Conservation (phyloP, 2,329 filamentous ascomycete genomes). For the Diplodia seriata region DNA sequence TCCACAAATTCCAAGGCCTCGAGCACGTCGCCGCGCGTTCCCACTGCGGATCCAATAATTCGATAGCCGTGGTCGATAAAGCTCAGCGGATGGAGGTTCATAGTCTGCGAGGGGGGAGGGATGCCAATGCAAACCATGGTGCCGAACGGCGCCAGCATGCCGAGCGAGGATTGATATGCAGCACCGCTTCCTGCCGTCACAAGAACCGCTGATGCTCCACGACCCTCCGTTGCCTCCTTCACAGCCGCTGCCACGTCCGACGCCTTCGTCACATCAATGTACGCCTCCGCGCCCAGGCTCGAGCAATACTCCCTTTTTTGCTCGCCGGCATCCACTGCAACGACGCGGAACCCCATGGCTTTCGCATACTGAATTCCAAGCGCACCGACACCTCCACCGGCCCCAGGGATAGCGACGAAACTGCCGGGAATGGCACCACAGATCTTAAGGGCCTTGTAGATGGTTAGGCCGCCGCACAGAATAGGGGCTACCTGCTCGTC, state of each 20-base stretch:
- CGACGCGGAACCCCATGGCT: slow-evolving; percentile 58
- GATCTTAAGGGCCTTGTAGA: slow-evolving; percentile 63
- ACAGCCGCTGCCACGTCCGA: slow-evolving; percentile 44
- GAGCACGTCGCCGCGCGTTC: slow-evolving; percentile 55
- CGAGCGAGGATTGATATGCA: slow-evolving; percentile 44
- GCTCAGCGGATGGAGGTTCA: slow-evolving; percentile 30
- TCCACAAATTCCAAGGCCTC: slow-evolving; percentile 42
- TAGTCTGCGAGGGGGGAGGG: slow-evolving; percentile 35
- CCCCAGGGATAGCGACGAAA: slow-evolving; percentile 64
- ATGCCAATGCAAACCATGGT: slow-evolving; percentile 44
- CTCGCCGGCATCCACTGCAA: slow-evolving; percentile 60
- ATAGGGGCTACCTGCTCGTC: slow-evolving; percentile 53
- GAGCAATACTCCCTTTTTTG: slow-evolving; percentile 54
- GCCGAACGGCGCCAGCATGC: slow-evolving; percentile 40
- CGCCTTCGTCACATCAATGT: slow-evolving; percentile 58
- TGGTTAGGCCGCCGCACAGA: slow-evolving; percentile 59
- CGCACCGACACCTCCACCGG: slow-evolving; percentile 63
- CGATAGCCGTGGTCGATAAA: slow-evolving; percentile 38
- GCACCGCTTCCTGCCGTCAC: slow-evolving; percentile 37
- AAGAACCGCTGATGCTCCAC: slow-evolving; percentile 23
- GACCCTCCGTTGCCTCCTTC: slow-evolving; percentile 44
- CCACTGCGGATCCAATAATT: slow-evolving; percentile 52
- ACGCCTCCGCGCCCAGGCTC: slow-evolving; percentile 60
- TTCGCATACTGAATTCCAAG: slow-evolving; percentile 60
- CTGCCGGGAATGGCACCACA: slow-evolving; percentile 59